phyloP scores from a whole-genome alignment of 176 grass and related monocot genomes.

The Chrysopogon serrulatus region DNA sequence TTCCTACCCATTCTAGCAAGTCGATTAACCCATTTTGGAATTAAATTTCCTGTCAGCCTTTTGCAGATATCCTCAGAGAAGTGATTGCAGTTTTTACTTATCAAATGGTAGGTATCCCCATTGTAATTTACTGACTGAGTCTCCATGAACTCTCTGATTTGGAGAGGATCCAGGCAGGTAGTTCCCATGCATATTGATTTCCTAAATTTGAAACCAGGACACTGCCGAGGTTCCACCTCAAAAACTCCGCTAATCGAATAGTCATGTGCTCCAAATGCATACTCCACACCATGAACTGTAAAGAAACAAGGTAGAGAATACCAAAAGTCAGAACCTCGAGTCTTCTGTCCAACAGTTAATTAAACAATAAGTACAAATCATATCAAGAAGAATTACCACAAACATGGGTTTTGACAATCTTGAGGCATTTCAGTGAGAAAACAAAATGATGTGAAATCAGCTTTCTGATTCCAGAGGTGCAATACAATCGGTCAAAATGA shows the following conservation, averaged over 20 bases:
- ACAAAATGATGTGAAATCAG: not conserved
- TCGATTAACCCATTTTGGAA: slow-evolving; percentile 80
- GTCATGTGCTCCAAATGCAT: slow-evolving; percentile 76
- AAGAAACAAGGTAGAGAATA: not conserved
- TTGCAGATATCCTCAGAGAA: slow-evolving; percentile 68
- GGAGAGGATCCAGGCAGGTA: slow-evolving; percentile 46
- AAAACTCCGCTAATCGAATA: slow-evolving; percentile 58
- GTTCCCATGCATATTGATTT: slow-evolving; percentile 67
- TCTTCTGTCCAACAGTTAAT: not conserved
- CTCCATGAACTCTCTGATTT: slow-evolving; percentile 70
- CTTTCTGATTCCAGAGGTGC: not conserved
- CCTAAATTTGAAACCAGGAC: slow-evolving; percentile 72
- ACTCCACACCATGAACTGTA: slow-evolving; percentile 63
- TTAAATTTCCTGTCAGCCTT: slow-evolving; percentile 59
- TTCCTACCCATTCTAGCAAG: slow-evolving; percentile 67
- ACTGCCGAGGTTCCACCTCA: slow-evolving; percentile 68
- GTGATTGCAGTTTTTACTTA: slow-evolving; percentile 77
- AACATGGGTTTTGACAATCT: not conserved
- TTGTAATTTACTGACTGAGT: slow-evolving; percentile 52
- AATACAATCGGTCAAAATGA: not conserved
- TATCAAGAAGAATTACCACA: not conserved
- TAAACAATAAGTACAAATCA: too few species aligned
- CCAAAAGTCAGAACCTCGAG: not conserved
- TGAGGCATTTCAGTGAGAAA: not conserved
- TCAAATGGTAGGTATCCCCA: slow-evolving; percentile 70